Percentiles rank a stretch among this genome's conserved stretches.
These are phyloP conservation scores for Hsuehochloa calcarea DNA, from an alignment of 176 grass and related monocot genomes.

Conservation along the genomic window DNA sequence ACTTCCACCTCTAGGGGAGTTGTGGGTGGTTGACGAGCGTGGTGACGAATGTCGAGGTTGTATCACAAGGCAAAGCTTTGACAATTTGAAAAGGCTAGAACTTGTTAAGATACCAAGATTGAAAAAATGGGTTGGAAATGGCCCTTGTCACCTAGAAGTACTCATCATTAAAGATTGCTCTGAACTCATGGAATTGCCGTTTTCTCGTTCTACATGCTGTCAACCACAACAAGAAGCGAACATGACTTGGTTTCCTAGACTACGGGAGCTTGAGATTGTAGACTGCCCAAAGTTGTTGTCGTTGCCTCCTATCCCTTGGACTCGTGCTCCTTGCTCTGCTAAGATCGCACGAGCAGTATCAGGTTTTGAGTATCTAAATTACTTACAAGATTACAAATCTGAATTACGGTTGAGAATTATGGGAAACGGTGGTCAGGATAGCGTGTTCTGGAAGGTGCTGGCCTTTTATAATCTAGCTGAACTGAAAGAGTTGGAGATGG, in stretches of 20 bases:
- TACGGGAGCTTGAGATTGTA: neutral
- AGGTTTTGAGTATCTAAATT: rapidly evolving
- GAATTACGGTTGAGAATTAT: rapidly evolving
- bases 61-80: neutral
- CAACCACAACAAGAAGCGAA: neutral
- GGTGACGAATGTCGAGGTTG: neutral
- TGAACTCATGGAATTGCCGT: neutral
- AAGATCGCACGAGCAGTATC: neutral
- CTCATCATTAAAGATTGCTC: neutral
- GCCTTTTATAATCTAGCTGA: neutral
- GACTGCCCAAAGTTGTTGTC: neutral
- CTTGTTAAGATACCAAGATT: neutral
- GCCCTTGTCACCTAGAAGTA: neutral
- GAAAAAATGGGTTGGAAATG: neutral
- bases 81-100: neutral
- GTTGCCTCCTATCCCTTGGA: conserved; percentile 8
- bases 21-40: neutral
- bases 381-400: rapidly evolving
- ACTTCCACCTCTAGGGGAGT: neutral
- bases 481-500: rapidly evolving
- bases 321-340: rapidly evolving
- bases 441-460: neutral
- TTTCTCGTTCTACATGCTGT: neutral
- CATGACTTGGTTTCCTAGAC: neutral
- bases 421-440: rapidly evolving